These are phyloP conservation scores for Boeremia exigua DNA, from an alignment of 2,329 filamentous ascomycete genomes.

Conservation along the genomic window DNA sequence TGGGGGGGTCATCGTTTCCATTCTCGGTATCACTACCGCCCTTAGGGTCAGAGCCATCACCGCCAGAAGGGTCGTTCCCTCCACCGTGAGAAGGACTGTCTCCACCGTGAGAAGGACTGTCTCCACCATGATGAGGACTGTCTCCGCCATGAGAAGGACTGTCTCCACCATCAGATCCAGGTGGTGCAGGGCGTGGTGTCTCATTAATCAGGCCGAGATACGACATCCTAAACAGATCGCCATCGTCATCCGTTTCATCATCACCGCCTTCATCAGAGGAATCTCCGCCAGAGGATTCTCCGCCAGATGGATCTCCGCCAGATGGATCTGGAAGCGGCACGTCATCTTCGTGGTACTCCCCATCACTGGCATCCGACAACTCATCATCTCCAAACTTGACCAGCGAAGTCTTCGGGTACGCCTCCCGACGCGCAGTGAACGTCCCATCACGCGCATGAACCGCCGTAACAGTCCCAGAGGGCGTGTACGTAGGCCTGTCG, in stretches of 20 bases:
- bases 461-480: not conserved
- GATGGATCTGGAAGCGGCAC: no score
- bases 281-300: not conserved
- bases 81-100: no score
- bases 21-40: no score
- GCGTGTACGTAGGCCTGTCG: not conserved
- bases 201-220: not conserved
- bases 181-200: no score
- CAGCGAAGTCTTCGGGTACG: not conserved
- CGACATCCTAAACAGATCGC: not conserved
- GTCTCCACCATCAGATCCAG: no score
- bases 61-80: no score
- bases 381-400: not conserved
- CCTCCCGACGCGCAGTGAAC: not conserved
- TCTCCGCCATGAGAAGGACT: no score
- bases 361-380: not conserved
- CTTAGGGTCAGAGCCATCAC: no score
- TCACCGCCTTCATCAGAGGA: not conserved
- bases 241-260: slow-evolving; percentile 29
- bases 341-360: not conserved
- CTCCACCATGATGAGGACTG: no score
- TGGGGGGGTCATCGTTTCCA: no score
- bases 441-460: not conserved
- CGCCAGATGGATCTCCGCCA: no score
- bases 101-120: no score